Percentiles rank a stretch among this genome's conserved stretches.
Evolutionary conservation across 495 filamentous ascomycete genomes (phyloP).

Genomic region (Aspergillus heteromorphus): DNA sequence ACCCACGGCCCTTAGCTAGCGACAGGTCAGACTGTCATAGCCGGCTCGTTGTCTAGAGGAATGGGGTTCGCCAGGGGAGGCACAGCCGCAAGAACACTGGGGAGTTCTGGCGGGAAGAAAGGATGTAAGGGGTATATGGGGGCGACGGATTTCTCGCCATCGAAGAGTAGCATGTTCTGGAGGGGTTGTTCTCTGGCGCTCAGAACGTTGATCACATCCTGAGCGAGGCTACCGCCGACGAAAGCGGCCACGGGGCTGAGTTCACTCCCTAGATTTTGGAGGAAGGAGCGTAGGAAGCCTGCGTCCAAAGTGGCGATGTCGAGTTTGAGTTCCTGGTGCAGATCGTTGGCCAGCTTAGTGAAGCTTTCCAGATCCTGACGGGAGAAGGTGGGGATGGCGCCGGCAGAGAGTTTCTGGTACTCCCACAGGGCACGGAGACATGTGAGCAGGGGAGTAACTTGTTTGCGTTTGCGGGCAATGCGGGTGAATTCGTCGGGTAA

Average conservation of each 20-base stretch:
- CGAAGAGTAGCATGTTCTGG: slow-evolving; percentile 90
- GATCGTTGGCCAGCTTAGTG: slow-evolving; percentile 68
- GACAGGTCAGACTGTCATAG: background rate
- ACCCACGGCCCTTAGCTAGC: background rate
- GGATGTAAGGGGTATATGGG: slow-evolving; percentile 81
- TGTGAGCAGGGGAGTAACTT: slow-evolving; percentile 73
- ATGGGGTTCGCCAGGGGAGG: slow-evolving; percentile 30
- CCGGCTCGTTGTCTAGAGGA: slow-evolving; percentile 15
- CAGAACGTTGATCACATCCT: slow-evolving; percentile 96
- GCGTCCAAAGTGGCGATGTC: slow-evolving; percentile 68
- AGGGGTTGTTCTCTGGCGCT: slow-evolving; percentile 86
- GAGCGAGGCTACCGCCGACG: slow-evolving; percentile 81
- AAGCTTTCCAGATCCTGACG: slow-evolving; percentile 61
- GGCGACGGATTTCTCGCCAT: slow-evolving; percentile 72
- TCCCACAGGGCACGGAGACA: slow-evolving; percentile 83
- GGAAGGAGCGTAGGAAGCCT: slow-evolving; percentile 75
- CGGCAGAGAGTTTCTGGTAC: slow-evolving; percentile 52
- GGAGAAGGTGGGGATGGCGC: slow-evolving; percentile 50
- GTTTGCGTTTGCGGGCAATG: slow-evolving; percentile 59
- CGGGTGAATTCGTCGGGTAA: slow-evolving; percentile 65
- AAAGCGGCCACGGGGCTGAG: slow-evolving; percentile 85
- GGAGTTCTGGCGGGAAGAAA: slow-evolving; percentile 43
- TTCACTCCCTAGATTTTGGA: slow-evolving; percentile 77
- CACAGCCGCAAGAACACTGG: slow-evolving; percentile 21
- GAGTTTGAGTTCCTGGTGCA: slow-evolving; percentile 69